These are phyloP conservation scores for Rasamsonia emersonii DNA, from an alignment of 2,329 filamentous ascomycete genomes.

Conservation along the genomic window DNA sequence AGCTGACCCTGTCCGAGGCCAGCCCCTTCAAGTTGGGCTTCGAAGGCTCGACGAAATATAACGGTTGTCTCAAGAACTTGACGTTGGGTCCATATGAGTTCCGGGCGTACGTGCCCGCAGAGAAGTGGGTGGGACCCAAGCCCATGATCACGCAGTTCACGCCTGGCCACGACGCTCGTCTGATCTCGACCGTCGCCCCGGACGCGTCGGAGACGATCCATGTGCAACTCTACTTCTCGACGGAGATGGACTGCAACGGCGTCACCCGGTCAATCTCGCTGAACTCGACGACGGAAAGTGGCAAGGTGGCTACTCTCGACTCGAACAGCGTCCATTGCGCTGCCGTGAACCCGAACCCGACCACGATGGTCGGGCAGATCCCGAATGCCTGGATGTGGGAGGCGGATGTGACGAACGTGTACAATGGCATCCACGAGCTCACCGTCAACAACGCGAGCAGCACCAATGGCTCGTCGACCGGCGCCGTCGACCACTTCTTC, in stretches of 20 bases:
- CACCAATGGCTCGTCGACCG: constrained; percentile 36
- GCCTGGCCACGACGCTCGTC: constrained; percentile 53
- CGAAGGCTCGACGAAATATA: constrained; percentile 38
- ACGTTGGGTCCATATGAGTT: constrained; percentile 50
- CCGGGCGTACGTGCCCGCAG: constrained; percentile 50
- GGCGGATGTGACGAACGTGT: constrained; percentile 46
- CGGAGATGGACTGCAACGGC: constrained; percentile 52
- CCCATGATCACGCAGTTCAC: constrained; percentile 53
- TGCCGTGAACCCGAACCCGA: constrained; percentile 25
- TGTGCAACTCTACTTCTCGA: constrained; percentile 51
- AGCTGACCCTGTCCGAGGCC: constrained; percentile 41
- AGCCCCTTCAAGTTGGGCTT: constrained; percentile 41
- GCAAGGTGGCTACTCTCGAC: constrained; percentile 37
- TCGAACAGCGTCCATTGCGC: constrained; percentile 38
- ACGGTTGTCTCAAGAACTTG: constrained; percentile 49
- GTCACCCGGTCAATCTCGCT: constrained; percentile 44
- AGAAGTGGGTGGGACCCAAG: constrained; percentile 41
- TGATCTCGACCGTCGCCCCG: constrained; percentile 40
- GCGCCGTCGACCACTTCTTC: constrained; percentile 52
- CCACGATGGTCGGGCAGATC: constrained; percentile 42
- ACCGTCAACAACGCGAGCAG: constrained; percentile 48
- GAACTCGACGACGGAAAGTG: constrained; percentile 45
- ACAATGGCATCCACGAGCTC: constrained; percentile 53
- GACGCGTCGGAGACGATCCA: constrained; percentile 37
- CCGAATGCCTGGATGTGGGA: constrained; percentile 47